Evolutionary conservation across 306 rosid species (phyloP), one percentile per base, ranked within the genome.

Genomic region (Ormosia emarginata): DNA sequence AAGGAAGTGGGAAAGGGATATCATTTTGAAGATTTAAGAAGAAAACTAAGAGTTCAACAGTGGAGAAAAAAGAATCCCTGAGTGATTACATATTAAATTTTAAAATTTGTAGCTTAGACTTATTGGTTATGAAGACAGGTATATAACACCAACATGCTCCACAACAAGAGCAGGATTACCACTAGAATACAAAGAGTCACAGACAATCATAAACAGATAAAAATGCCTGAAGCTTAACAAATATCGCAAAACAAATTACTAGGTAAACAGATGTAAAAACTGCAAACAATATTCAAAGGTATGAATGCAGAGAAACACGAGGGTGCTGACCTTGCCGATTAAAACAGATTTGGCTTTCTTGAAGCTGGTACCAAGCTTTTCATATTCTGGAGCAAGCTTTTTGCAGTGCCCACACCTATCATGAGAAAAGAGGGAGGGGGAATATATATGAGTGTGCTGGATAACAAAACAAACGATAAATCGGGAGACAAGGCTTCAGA

Each of bases 321-420:
- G 32, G 50, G 59, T 46, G 78, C 84, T 78, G 33, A 96, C 99
- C 99, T 96, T 96, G 83, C 84, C 99, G 4, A 96, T 94, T 46
- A 96, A 81, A 86, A 96, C 83, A 40, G 97, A 89, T 71, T 93
- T 96, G 39, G 93, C 87, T 83, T 88, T 96, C 93, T 91, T 96
- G 79, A 96, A 96, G 90, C 92, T 96, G 78, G 85, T 62, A 7
- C 91, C 97, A 2, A 96, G 97, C 84, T 89, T 92, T 83, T 92
- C 99, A 86, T 79, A 96, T 77, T 96, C 99, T 5, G 98, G 99
- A 43, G 99, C 99, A 79, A 96, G 98, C 88, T 96, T 96, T 75
- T 96, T 96, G 86, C 99, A 96, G 77, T 96, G 99, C 5, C 98
- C 99, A 91, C 99, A 94, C 99, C 99, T 96, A 85, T 56, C 70